A percentile compares a stretch with the other conserved stretches of the same genome.
Conservation (phyloP, 2,329 filamentous ascomycete species). For the Knoxdaviesia proteae region DNA sequence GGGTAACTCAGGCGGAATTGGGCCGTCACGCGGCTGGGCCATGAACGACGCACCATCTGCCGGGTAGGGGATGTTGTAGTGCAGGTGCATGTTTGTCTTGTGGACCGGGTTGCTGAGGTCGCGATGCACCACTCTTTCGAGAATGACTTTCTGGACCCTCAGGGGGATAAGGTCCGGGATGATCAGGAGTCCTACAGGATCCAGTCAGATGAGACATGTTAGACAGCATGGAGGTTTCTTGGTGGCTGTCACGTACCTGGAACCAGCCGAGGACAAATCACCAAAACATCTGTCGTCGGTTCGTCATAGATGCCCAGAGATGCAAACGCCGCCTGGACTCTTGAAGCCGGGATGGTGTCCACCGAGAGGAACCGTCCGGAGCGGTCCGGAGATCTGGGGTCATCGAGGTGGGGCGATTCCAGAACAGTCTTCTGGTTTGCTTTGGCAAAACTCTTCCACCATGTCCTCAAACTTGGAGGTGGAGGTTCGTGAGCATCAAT, state of each 20-base stretch:
- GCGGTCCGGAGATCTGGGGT: conserved; percentile 14
- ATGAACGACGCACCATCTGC: conserved; percentile 28
- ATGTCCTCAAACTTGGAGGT: conserved; percentile 43
- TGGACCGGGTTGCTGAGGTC: conserved; percentile 56
- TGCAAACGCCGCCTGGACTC: conserved; percentile 21
- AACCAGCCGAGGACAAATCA: conserved; percentile 45
- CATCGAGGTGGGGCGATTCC: conserved; percentile 33
- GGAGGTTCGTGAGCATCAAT: conserved; percentile 64
- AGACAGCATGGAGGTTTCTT: no score
- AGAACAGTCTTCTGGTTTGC: conserved; percentile 29
- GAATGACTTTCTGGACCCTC: conserved; percentile 43
- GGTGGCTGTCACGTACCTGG: conserved; percentile 33
- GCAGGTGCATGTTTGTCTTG: conserved; percentile 75
- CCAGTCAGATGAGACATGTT: no score
- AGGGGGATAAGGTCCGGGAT: conserved; percentile 55
- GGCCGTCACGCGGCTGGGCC: conserved; percentile 21
- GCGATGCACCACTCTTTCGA: conserved; percentile 54
- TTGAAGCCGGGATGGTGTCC: conserved; percentile 19
- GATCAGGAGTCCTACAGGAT: conserved; percentile 49
- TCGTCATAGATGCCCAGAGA: conserved; percentile 16
- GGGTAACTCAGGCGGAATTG: no score
- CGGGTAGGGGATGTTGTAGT: conserved; percentile 49
- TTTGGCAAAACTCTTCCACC: conserved; percentile 60
- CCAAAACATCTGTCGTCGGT: conserved; percentile 17
- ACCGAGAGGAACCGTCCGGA: conserved; percentile 23